Evolutionary conservation across 2,329 filamentous ascomycete genomes (phyloP).

Genomic region (Arachnomyces sp.): DNA sequence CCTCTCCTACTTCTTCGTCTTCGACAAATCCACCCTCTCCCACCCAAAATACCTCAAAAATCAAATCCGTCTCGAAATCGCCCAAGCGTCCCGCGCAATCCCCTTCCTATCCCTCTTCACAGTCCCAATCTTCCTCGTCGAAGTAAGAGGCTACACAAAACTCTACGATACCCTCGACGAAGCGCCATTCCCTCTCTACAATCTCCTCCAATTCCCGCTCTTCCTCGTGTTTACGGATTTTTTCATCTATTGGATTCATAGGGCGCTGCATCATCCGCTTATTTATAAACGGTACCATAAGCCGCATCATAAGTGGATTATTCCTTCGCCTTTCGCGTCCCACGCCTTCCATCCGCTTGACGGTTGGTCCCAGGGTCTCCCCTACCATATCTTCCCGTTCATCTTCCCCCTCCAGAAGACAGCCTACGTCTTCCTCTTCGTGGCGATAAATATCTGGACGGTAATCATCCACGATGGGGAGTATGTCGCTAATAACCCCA

Average conservation of each 20-base stretch:
- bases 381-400: constrained; percentile 78
- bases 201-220: constrained; percentile 64
- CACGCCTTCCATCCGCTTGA: constrained; percentile 81
- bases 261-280: constrained; percentile 62
- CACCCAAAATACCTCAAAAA: constrained; percentile 83
- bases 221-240: constrained; percentile 73
- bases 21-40: constrained; percentile 69
- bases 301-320: constrained; percentile 91
- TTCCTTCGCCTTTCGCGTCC: constrained; percentile 76
- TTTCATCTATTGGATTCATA: constrained; percentile 74
- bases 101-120: constrained; percentile 69
- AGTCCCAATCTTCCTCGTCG: constrained; percentile 62
- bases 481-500: constrained; percentile 67
- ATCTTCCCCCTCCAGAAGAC: constrained; percentile 77
- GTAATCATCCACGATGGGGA: constrained; percentile 84
- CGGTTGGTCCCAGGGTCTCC: constrained; percentile 70
- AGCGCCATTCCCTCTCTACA: constrained; percentile 61
- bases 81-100: constrained; percentile 59
- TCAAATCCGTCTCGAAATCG: constrained; percentile 70
- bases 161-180: constrained; percentile 64
- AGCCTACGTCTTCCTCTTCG: constrained; percentile 66
- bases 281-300: constrained; percentile 79
- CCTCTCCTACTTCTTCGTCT: constrained; percentile 70
- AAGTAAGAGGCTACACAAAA: constrained; percentile 67
- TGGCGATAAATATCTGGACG: constrained; percentile 83